Percentiles rank a stretch among this genome's conserved stretches.
phyloP scores from a whole-genome alignment of 2,329 filamentous ascomycete genomes.

The Diplodia intermedia region DNA sequence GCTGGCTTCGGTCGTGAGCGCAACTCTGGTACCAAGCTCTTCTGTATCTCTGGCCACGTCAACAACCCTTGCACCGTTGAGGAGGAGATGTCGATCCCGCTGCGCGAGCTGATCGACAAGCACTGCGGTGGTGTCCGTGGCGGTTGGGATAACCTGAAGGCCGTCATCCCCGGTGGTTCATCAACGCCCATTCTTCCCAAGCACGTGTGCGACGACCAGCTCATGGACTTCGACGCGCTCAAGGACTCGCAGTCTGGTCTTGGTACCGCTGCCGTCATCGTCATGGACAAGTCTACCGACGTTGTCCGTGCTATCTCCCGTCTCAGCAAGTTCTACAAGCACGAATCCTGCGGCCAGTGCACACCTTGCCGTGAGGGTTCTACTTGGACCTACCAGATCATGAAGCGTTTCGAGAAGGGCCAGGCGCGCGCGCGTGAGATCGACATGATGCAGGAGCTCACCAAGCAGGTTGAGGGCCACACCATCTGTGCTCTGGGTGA shows the following conservation, averaged over 20 bases:
- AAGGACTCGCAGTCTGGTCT: conserved; percentile 98
- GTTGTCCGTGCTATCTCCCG: conserved; percentile 93
- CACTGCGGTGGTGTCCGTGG: conserved; percentile 97
- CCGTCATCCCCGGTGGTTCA: conserved; percentile 93
- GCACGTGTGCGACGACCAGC: conserved; percentile 85
- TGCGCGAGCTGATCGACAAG: conserved; percentile 95
- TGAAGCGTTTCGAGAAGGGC: conserved; percentile 93
- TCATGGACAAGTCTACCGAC: conserved; percentile 98
- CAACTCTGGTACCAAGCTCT: conserved; percentile 97
- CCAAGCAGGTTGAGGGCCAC: conserved; percentile 99
- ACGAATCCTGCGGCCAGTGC: conserved; percentile 98
- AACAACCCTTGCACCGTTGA: conserved; percentile 98
- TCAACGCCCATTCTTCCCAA: conserved; percentile 96
- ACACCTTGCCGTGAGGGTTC: conserved; percentile 98
- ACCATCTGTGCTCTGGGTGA: conserved; percentile 98
- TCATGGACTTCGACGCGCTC: conserved; percentile 98
- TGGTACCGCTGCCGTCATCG: conserved; percentile 95
- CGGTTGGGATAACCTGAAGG: conserved; percentile 96
- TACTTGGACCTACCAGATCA: conserved; percentile 99
- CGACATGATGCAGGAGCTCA: conserved; percentile 98
- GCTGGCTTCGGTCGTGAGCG: conserved; percentile 91
- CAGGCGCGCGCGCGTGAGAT: conserved; percentile 90
- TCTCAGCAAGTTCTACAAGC: conserved; percentile 95
- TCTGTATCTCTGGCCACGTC: conserved; percentile 97
- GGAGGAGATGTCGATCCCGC: conserved; percentile 98